Evolutionary conservation across 495 filamentous ascomycete species (phyloP), one percentile per base, ranked within the genome.

Genomic region (Hyphodiscus hymeniophilus): DNA sequence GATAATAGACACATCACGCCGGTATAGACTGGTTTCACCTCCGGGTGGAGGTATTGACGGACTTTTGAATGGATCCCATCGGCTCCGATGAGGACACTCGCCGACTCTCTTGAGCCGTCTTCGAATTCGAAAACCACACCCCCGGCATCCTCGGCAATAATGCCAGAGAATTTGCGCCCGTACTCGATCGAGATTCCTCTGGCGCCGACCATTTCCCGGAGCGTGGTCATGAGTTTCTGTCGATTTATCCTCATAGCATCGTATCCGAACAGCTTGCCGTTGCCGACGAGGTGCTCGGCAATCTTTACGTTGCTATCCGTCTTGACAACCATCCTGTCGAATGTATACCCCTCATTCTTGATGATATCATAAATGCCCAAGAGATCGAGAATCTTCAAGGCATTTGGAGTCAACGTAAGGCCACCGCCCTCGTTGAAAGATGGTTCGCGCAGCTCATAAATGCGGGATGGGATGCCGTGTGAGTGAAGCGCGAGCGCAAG

Each of bases 21-120:
- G 23, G 21, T 8, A 38, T 38, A 47, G 2, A 23, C 32, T 6
- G 45, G 45, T 7, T 23, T 28, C 7, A 30, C 7, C 10, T 7
- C 32, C 2, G 46, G 46, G 15, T 16, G 6, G 12, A 49, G 2
- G 15, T 49, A 49, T 40, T 52, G 65, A 47, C 72, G 66, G 1
- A 69, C 66, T 0, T 60, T 60, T 38, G 75, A 76, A 58, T 66
- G 70, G 7, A 80, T 61, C 0, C 79, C 80, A 61, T 82, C 79
- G 0, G 75, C 73, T n/a, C 74, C 79, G 52, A 83, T 68, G 3
- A 80, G 65, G 45, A 84, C 47, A 60, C 75, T 75, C 1, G 65
- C 71, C 16, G 66, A 60, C 3, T 68, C 67, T 5, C 59, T 57
- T 5, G 41, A 45, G 6, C 60, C 62, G 42, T 66, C 63, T 22